phyloP scores from a whole-genome alignment of 176 grass and related monocot species.

The sorghum (Sorghum bicolor) region Sorghum_bicolor_NCBIv3 NC_012878.2:59191501-59192000 shows the following conservation, averaged over 20 bases:
- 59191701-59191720: not conserved
- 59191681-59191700: not conserved
- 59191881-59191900: constrained; percentile 45
- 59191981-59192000: not conserved
- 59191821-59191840: constrained; percentile 76
- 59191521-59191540: constrained; percentile 61
- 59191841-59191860: constrained; percentile 58
- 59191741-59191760: not conserved
- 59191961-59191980: not conserved
- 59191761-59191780: constrained; percentile 55
- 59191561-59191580: constrained; percentile 81
- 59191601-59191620: constrained; percentile 61
- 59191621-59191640: constrained; percentile 58
- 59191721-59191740: not conserved
- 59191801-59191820: constrained; percentile 69
- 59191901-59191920: not conserved
- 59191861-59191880: constrained; percentile 49
- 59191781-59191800: constrained; percentile 67
- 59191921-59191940: not conserved
- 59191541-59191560: constrained; percentile 62
- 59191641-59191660: constrained; percentile 67
- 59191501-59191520: not conserved
- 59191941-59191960: not conserved
- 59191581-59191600: constrained; percentile 86
- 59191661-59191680: constrained; percentile 60